These are phyloP conservation scores for Arachis stenosperma DNA, from an alignment of 306 rosid genomes.

Conservation along the genomic window DNA sequence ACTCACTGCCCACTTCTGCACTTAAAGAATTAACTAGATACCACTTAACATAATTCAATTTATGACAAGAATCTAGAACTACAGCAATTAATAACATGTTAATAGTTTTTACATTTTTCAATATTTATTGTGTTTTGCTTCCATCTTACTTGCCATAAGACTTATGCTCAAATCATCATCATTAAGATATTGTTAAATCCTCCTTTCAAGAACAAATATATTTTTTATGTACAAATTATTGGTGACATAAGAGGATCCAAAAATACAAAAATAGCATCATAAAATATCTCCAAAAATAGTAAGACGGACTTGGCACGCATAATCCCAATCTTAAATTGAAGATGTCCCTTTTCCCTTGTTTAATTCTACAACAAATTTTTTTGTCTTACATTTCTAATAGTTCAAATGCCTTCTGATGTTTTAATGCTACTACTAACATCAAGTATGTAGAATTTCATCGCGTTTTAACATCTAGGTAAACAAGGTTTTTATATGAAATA, in stretches of 20 bases:
- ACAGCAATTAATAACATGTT: constrained; percentile 27
- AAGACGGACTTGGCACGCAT: not conserved
- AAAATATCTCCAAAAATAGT: not conserved
- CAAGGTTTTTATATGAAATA: too few species aligned
- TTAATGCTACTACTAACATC: too few species aligned
- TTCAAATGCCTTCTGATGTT: not conserved
- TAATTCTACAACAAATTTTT: not conserved
- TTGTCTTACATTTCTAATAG: not conserved
- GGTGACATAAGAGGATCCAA: not conserved
- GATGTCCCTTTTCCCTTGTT: not conserved
- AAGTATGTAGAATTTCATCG: too few species aligned
- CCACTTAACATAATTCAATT: constrained; percentile 9
- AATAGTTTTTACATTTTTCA: constrained; percentile 4
- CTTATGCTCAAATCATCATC: too few species aligned
- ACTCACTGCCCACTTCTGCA: not conserved
- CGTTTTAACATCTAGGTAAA: too few species aligned
- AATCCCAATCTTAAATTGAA: not conserved
- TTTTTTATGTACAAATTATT: too few species aligned
- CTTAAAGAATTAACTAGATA: not conserved
- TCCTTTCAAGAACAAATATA: not conserved
- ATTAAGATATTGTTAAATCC: not conserved
- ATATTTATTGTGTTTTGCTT: not conserved
- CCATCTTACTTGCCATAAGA: too few species aligned
- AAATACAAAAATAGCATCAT: not conserved
- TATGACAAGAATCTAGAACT: constrained; percentile 12